Evolutionary conservation across 805 yeast genomes (phyloP).

Genomic region (Teunomyces gatunensis): DNA sequence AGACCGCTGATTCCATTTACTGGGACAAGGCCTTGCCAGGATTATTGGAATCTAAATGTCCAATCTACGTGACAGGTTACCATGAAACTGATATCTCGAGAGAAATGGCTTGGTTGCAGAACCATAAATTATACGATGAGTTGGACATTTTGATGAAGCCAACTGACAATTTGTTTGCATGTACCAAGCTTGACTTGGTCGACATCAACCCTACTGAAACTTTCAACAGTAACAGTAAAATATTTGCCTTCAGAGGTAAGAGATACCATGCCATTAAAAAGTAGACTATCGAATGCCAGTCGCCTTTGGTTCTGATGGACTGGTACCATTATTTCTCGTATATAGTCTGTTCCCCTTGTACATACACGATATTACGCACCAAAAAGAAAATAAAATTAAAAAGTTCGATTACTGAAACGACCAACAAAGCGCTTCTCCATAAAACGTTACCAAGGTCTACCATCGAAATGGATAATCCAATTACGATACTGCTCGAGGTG

Average conservation of each 20-base stretch:
- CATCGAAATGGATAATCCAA: constrained; percentile 18
- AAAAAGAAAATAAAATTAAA: not conserved
- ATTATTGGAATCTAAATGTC: constrained; percentile 88
- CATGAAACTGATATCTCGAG: constrained; percentile 67
- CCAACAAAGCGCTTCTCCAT: not conserved
- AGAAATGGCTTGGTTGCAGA: constrained; percentile 72
- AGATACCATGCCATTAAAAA: constrained; percentile 79
- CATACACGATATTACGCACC: constrained; percentile 5
- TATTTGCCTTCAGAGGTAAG: constrained; percentile 94
- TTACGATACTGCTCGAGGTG: constrained; percentile 13
- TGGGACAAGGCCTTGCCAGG: constrained; percentile 89
- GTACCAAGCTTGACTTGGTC: constrained; percentile 92
- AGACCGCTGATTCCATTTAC: constrained; percentile 74
- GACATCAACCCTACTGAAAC: constrained; percentile 91
- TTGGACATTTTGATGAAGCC: constrained; percentile 79
- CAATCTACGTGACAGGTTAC: constrained; percentile 86
- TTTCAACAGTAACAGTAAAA: constrained; percentile 84
- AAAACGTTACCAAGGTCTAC: not conserved
- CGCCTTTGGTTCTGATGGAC: not conserved
- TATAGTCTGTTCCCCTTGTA: constrained; percentile 6
- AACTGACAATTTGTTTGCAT: constrained; percentile 68
- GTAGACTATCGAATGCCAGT: constrained; percentile 7
- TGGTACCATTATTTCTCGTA: constrained; percentile 2
- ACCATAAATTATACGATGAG: constrained; percentile 59
- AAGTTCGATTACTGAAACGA: not conserved